A percentile compares a stretch with the other conserved stretches of the same genome.
phyloP scores from a whole-genome alignment of 2,329 filamentous ascomycete species.

The Colletotrichum sp. region DNA sequence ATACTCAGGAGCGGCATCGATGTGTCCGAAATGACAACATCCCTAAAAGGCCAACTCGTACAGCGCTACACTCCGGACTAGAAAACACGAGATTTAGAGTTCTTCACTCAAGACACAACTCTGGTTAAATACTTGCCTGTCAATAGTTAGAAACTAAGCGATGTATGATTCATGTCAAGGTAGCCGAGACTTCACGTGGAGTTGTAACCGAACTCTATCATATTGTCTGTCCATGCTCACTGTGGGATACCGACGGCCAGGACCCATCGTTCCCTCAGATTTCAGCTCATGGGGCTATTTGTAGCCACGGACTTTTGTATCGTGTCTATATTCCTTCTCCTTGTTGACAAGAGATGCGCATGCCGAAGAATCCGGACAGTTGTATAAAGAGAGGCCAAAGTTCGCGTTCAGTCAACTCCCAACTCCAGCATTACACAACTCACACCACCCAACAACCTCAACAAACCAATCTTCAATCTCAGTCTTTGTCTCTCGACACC shows the following conservation, averaged over 20 bases:
- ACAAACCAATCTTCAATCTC: neutral
- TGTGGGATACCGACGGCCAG: neutral
- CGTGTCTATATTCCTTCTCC: neutral
- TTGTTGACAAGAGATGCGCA: neutral
- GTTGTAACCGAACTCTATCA: neutral
- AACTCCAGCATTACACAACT: neutral
- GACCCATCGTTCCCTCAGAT: neutral
- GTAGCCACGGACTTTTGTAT: neutral
- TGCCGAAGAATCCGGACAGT: neutral
- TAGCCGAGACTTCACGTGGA: neutral
- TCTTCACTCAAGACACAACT: neutral
- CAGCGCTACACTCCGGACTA: neutral
- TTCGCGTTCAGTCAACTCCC: neutral
- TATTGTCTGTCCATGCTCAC: neutral
- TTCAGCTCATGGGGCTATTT: neutral
- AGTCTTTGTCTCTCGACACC: neutral
- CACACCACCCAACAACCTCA: fast-evolving
- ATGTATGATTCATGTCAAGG: neutral
- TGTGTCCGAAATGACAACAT: neutral
- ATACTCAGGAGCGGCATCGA: too few relatives aligned
- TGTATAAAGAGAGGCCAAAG: neutral
- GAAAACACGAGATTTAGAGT: neutral
- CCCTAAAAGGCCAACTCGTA: neutral
- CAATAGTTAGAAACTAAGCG: neutral
- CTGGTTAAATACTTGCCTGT: neutral